Base-by-base conservation (phyloP, 83 land plant species). In the Thuja plicata region DNA sequence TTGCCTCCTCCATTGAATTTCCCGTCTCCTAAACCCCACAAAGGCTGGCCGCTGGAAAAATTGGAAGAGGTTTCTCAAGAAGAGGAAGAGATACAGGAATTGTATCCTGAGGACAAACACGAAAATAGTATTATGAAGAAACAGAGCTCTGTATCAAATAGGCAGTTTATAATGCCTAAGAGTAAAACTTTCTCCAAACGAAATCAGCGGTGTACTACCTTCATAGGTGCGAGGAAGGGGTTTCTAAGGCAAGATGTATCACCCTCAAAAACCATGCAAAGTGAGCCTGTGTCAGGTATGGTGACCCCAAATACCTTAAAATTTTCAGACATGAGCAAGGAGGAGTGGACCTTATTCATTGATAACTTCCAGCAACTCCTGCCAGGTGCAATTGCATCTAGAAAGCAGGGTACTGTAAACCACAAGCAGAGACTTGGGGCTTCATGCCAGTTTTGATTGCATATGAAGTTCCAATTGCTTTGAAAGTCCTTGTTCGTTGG, bases 401-500 rank as follows among this genome's bases (percentile, higher is more conserved):
- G 91, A 46, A 89, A 85, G 62, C n/a, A 21, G 8, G 73, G 38
- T 50, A 84, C 76, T 0, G 52, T 57, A 32, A 77, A 87, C 48
- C 92, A 91, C 48, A 89, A 77, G 66, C 93, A 93, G 89, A 93
- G 93, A 88, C 92, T 92, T 16, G 94, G 94, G 43, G 89, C 93
- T 88, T 93, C 94, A 21, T 93, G 94, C 93, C 90, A 89, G 92
- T 93, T 93, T 90, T 93, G 90, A 91, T 41, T 35, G 79, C 73
- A 27, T 86, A 30, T 17, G 38, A 55, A 57, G 40, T 30, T 50
- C 73, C n/a, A 27, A 27, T 66, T 66, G 43, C 55, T 57, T 57
- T 52, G 21, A 37, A 54, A 48, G 90, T 15, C 57, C 19, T 37
- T 81, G 43, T 27, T 87, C 40, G 54, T 40, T n/a, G 38, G 40